Evolutionary conservation across 192 early-diverging fungal genomes (phyloP), one percentile per base, ranked within the genome.

Genomic region (Jimgerdemannia flammicorona): DNA sequence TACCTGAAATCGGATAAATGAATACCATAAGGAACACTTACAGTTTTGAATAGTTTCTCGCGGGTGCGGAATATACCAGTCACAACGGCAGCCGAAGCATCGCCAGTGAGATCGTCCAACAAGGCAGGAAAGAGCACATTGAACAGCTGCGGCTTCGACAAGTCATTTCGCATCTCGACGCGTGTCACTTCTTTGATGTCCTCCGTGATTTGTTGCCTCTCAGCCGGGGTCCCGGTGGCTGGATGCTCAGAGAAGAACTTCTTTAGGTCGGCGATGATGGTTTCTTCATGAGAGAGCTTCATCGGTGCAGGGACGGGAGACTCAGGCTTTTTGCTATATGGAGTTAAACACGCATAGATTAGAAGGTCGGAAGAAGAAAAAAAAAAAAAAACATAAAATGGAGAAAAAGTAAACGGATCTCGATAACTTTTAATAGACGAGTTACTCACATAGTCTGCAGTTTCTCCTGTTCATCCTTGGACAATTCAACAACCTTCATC

Each of bases 181-280:
- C 93, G 90, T 3, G 93, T 96, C 44, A 95, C 88, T 74, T 96
- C 92, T 75, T 95, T 95, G 65, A 93, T 84, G 77, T 91, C 87
- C 3, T 87, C 88, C 6, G 86, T 80, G 49, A 87, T 59, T 14
- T 59, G 72, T 18, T 79, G 82, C 74, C 44, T 78, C 73, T 67
- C 79, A 73, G 63, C 74, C 64, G 66, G 78, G 69, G 40, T 77
- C 43, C 66, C 75, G 44, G 3, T 43, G 17, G 69, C 75, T 66
- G 40, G 65, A 3, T 70, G 73, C 39, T 29, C 43, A 8, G 49
- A 41, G 72, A 90, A 87, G 72, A 87, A 87, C 69, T 81, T 81
- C 80, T 84, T 85, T 4, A 92, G 77, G 40, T 92, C 88, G 7
- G 68, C 74, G 42, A 89, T 87, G 65, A 91, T 77, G 29, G 29